phyloP scores from a whole-genome alignment of 768 basidiomycete genomes.

The Lentinula raphanica region DNA sequence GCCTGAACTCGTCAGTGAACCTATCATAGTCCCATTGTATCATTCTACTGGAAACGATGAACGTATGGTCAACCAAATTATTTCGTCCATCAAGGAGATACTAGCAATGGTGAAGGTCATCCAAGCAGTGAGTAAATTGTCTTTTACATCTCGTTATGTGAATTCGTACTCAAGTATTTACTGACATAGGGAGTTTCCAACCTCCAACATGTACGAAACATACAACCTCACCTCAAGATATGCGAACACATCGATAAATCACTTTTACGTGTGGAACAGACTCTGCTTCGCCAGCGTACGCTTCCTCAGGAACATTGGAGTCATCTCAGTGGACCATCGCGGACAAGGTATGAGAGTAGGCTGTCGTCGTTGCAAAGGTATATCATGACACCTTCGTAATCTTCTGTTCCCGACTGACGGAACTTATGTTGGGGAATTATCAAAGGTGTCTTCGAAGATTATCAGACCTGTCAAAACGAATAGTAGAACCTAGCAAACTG shows the following conservation, averaged over 20 bases:
- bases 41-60: neutral
- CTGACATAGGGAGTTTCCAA: neutral
- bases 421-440: neutral
- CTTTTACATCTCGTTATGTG: no score
- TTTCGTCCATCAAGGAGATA: neutral
- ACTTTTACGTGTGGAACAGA: neutral
- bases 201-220: neutral
- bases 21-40: neutral
- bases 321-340: neutral
- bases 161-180: neutral
- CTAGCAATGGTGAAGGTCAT: neutral
- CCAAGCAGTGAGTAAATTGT: neutral
- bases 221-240: neutral
- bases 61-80: neutral
- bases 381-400: neutral
- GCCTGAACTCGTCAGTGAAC: no score
- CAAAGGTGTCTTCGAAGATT: constrained; percentile 6
- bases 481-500: neutral
- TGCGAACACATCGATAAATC: neutral
- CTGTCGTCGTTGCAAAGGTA: constrained; percentile 2
- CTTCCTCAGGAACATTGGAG: neutral
- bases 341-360: neutral
- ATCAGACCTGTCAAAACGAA: neutral
- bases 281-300: neutral
- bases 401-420: neutral